Evolutionary conservation across 2,329 filamentous ascomycete genomes (phyloP), one percentile per base, ranked within the genome.

Genomic region (Trematosphaeria pertusa): DNA sequence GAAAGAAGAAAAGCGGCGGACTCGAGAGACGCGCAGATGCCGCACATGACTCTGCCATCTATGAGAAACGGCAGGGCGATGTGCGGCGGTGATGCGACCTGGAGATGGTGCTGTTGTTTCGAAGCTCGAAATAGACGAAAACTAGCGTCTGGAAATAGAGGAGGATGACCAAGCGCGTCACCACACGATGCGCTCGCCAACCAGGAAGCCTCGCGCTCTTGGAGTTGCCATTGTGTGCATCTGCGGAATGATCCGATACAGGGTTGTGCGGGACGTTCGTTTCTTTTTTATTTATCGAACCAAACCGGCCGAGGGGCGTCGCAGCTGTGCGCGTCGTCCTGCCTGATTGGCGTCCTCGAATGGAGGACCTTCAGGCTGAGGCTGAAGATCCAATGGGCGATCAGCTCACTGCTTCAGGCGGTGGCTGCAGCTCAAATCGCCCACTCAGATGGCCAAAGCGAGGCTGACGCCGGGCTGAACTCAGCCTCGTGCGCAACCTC

Each of bases 371-470:
- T 59, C 62, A 69, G 52, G 56, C 62, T 64, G 61, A 60, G 56
- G 54, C 59, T 59, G 52, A 56, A 53, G 52, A 49, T 52, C 67
- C 65, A 70, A 69, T 68, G 59, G 49, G 64, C 59, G 50, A 51
- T 55, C 65, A 66, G 62, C 63, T 61, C 54, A 61, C 66, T 59
- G 58, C 50, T 64, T 67, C 59, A 64, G 62, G 60, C 61, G 53
- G 65, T 66, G 64, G 65, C 64, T 68, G 64, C 65, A 69, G 58
- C 30, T 51, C 55, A 53, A 59, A 51, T 62, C 57, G 61, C 60
- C 67, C 67, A 67, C 63, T 70, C 62, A 65, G 53, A 68, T 62
- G 64, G 59, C 56, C 65, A 59, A 61, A 67, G 63, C 66, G 63
- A 71, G 68, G 68, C 68, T 71, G 66, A 69, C 62, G 65, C 56